phyloP scores from a whole-genome alignment of 805 yeast genomes.

The Candida schatavii region DNA sequence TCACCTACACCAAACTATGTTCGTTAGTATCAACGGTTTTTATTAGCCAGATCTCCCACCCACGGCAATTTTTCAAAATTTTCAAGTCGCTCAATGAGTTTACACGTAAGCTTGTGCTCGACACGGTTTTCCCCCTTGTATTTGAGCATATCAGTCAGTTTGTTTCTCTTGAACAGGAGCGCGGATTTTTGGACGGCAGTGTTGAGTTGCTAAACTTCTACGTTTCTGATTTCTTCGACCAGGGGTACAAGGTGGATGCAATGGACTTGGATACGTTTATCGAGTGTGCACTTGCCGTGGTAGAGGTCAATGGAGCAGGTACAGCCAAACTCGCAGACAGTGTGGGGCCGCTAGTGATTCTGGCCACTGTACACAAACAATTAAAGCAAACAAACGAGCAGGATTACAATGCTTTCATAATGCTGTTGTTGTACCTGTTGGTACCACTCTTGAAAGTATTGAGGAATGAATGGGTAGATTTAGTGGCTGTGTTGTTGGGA shows the following conservation, averaged over 20 bases:
- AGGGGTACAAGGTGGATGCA: conserved; percentile 22
- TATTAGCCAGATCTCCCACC: conserved; percentile 18
- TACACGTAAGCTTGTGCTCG: conserved; percentile 31
- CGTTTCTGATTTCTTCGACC: conserved; percentile 25
- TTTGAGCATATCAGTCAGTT: conserved; percentile 36
- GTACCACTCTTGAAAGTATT: conserved; percentile 15
- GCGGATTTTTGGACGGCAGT: conserved; percentile 22
- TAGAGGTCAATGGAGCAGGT: conserved; percentile 22
- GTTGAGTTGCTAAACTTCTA: conserved; percentile 25
- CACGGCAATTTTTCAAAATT: conserved; percentile 20
- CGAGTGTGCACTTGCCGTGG: conserved; percentile 25
- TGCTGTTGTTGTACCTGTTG: neutral
- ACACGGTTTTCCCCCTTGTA: conserved; percentile 32
- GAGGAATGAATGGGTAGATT: conserved; percentile 28
- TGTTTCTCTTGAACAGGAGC: conserved; percentile 29
- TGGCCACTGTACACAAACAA: neutral
- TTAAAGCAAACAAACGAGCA: neutral
- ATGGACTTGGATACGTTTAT: conserved; percentile 24
- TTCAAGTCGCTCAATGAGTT: conserved; percentile 30
- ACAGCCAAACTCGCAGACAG: neutral
- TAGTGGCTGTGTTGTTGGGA: conserved; percentile 34
- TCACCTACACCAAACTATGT: neutral
- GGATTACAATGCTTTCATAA: neutral
- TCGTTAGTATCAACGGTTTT: conserved; percentile 15
- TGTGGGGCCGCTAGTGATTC: neutral